Evolutionary conservation across 768 basidiomycete species (phyloP), one percentile per base, ranked within the genome.

Genomic region (Leccinum fibrillosum): DNA sequence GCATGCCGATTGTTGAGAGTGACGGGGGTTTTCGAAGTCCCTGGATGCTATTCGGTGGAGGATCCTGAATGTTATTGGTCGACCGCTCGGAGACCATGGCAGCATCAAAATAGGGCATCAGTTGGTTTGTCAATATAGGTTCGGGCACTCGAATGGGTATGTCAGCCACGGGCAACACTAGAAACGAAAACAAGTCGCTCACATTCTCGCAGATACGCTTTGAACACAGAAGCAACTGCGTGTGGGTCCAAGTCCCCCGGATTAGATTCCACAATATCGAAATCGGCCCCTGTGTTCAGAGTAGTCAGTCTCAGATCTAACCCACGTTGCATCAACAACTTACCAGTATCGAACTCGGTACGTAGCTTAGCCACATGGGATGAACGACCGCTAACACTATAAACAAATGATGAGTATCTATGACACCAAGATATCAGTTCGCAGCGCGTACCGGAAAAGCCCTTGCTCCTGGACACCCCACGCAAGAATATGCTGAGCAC

Each of bases 221-320:
- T 97, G 76, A 96, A 97, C 30, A 96, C 77, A 25, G 92, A 91
- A 19, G 94, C 87, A 7, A 98, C 94, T 1, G 93, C 92, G 71
- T 98, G 94, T 49, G 95, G 95, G 68, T 98, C 95, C 35, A 98
- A 75, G 66, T 98, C 94, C 8, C 89, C 85, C 25, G 93, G 94
- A 52, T 82, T 81, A 61, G 86, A 89, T 60, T 84, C 82, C 42
- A 79, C 74, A 75, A 98, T 82, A 67, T 94, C 88, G 65, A 88
- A 92, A 74, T 98, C 95, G 53, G 88, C 89, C 57, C 94, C 92
- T 88, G 66, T 42, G 39, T 69, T 56, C 25, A 52, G 23, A 32
- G 23, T 17, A 34, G 26, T 73, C 51, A 55, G 17, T 53, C n/a
- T 42, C 17, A 11, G 34, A 42, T 50, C 42, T 49, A 48, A 35